A percentile compares a stretch with the other conserved stretches of the same genome.
Evolutionary conservation across 331 rosid genomes (phyloP).

Genomic region (Dryas integrifolia): DNA sequence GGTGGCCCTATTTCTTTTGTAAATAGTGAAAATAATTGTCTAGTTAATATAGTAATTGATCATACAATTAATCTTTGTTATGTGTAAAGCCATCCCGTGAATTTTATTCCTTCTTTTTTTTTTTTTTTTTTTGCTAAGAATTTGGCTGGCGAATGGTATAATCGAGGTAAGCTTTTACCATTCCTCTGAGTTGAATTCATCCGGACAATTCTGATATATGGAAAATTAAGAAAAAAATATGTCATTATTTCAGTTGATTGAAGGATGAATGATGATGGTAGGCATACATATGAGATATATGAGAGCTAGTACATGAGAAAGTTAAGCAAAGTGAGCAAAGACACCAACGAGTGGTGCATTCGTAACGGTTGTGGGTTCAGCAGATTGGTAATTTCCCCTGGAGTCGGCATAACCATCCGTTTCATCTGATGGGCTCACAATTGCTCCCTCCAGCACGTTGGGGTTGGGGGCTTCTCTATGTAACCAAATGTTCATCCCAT

Average conservation of each 20-base stretch:
- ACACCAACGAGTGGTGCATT: conserved; percentile 56
- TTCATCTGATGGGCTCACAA: conserved; percentile 39
- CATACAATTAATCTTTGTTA: too few relatives aligned
- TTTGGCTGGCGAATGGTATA: too few relatives aligned
- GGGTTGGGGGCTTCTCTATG: conserved; percentile 44
- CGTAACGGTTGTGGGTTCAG: conserved; percentile 42
- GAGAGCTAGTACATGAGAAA: too few relatives aligned
- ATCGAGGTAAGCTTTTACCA: too few relatives aligned
- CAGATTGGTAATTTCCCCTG: conserved; percentile 32
- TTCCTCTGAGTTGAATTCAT: too few relatives aligned
- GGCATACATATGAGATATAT: background rate
- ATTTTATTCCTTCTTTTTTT: too few relatives aligned
- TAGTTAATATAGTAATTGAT: too few relatives aligned
- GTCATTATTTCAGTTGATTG: too few relatives aligned
- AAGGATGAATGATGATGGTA: background rate
- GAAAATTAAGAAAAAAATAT: background rate
- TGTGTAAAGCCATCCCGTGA: too few relatives aligned
- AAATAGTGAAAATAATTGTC: background rate
- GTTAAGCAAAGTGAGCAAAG: conserved; percentile 38
- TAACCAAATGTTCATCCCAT: conserved; percentile 40
- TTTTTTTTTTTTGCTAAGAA: too few relatives aligned
- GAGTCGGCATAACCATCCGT: conserved; percentile 35
- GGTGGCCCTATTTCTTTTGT: background rate
- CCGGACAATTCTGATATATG: too few relatives aligned
- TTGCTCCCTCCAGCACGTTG: conserved; percentile 49